Evolutionary conservation across 768 basidiomycete species (phyloP).

Genomic region (Sistotremastrum suecicum): DNA sequence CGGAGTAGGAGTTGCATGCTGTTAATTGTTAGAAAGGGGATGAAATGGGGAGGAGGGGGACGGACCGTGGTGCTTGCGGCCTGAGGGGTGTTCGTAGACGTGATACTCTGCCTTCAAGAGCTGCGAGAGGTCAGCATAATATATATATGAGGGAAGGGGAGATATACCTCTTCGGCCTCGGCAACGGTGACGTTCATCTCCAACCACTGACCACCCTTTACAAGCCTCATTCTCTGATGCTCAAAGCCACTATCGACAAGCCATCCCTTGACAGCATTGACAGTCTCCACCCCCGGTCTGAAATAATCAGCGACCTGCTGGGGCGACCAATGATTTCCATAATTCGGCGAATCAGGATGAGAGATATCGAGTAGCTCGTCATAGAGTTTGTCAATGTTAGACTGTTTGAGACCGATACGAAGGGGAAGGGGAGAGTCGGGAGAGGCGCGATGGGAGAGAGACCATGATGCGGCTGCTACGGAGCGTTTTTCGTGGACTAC

Average conservation of each 20-base stretch:
- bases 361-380: conserved; percentile 28
- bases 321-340: conserved; percentile 33
- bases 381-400: conserved; percentile 26
- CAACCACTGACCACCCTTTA: conserved; percentile 25
- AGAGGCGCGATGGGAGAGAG: conserved; percentile 15
- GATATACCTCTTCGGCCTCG: conserved; percentile 27
- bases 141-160: too few species aligned
- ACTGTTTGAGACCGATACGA: conserved; percentile 30
- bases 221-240: conserved; percentile 19
- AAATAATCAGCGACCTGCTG: conserved; percentile 26
- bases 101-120: conserved; percentile 10
- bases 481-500: conserved; percentile 27
- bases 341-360: conserved; percentile 28
- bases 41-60: background rate
- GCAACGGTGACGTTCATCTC: conserved; percentile 23
- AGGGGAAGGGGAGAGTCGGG: conserved; percentile 23
- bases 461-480: conserved; percentile 20
- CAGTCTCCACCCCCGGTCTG: conserved; percentile 23
- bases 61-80: too few species aligned
- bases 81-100: conserved; percentile 1
- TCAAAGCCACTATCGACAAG: conserved; percentile 23
- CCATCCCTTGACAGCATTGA: conserved; percentile 27
- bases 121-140: background rate
- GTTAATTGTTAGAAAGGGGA: background rate
- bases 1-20: conserved; percentile 28